These are phyloP conservation scores for Linderniella brevidens DNA, from an alignment of 257 asterid genomes.

Conservation along the genomic window DNA sequence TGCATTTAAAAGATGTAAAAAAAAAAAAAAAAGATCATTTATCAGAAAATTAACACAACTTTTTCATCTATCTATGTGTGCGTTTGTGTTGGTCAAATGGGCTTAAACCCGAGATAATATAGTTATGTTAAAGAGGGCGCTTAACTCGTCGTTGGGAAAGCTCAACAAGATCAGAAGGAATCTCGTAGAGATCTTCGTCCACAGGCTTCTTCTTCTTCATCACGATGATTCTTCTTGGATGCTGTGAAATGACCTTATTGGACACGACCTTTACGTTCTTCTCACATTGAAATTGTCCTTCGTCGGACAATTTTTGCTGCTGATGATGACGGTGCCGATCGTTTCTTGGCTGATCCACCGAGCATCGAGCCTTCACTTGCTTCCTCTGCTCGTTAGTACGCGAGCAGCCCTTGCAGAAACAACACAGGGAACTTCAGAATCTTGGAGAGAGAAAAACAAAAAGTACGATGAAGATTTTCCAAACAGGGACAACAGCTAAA, in stretches of 20 bases:
- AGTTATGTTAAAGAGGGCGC: slow-evolving; percentile 4
- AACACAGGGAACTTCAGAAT: neutral
- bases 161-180: slow-evolving; percentile 49
- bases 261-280: too few species aligned
- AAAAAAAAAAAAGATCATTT: neutral
- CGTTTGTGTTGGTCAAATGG: neutral
- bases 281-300: slow-evolving; percentile 5
- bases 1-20: too few species aligned
- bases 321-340: slow-evolving; percentile 13
- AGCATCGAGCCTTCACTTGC: slow-evolving; percentile 21
- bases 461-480: too few species aligned
- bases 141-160: slow-evolving; percentile 37
- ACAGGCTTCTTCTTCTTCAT: slow-evolving; percentile 78
- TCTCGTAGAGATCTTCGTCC: slow-evolving; percentile 89
- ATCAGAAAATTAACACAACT: neutral
- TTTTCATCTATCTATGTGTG: too few species aligned
- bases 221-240: slow-evolving; percentile 5
- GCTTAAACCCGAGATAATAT: neutral
- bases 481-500: too few species aligned
- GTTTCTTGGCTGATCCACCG: slow-evolving; percentile 19
- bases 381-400: slow-evolving; percentile 17
- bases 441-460: too few species aligned
- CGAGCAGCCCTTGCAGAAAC: too few species aligned
- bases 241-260: slow-evolving; percentile 8
- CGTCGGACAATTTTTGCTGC: slow-evolving; percentile 6